phyloP scores from a whole-genome alignment of 768 basidiomycete genomes.

The Leucosporidium creatinivorum region DNA sequence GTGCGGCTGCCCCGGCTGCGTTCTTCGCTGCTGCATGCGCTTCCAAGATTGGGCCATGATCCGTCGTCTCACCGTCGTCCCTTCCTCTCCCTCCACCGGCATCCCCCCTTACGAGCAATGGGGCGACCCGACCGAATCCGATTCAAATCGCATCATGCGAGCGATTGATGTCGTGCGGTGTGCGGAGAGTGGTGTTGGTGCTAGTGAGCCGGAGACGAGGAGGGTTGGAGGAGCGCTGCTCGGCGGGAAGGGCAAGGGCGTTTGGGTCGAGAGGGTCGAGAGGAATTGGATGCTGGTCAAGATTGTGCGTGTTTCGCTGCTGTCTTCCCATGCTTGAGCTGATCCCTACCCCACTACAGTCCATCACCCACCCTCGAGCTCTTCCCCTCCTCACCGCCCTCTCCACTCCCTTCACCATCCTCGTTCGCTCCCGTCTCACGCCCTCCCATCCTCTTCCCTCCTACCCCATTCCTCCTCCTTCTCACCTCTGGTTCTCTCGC shows the following conservation, averaged over 20 bases:
- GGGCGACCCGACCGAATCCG: slow-evolving; percentile 25
- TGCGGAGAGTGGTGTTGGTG: slow-evolving; percentile 17
- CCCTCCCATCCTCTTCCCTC: not conserved
- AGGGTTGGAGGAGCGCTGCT: slow-evolving; percentile 10
- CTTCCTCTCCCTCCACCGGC: slow-evolving; percentile 25
- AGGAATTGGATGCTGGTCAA: slow-evolving; percentile 32
- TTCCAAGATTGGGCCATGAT: slow-evolving; percentile 21
- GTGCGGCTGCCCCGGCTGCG: slow-evolving; percentile 32
- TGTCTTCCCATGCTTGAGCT: not conserved
- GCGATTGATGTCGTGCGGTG: slow-evolving; percentile 32
- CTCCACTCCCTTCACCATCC: slow-evolving; percentile 20
- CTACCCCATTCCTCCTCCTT: slow-evolving; percentile 17
- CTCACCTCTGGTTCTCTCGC: slow-evolving; percentile 31
- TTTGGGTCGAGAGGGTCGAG: slow-evolving; percentile 21
- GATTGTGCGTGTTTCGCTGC: slow-evolving; percentile 7
- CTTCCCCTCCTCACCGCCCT: slow-evolving; percentile 15
- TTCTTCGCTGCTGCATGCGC: slow-evolving; percentile 16
- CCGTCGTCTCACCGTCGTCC: slow-evolving; percentile 27
- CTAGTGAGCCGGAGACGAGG: slow-evolving; percentile 3
- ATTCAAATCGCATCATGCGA: slow-evolving; percentile 21
- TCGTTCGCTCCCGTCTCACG: slow-evolving; percentile 10
- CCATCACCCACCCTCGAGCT: slow-evolving; percentile 18
- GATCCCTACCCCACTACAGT: not conserved
- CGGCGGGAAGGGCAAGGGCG: slow-evolving; percentile 5
- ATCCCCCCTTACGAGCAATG: slow-evolving; percentile 23